Evolutionary conservation across 805 yeast species (phyloP), one percentile per base, ranked within the genome.

Genomic region (Starmerella apicola): DNA sequence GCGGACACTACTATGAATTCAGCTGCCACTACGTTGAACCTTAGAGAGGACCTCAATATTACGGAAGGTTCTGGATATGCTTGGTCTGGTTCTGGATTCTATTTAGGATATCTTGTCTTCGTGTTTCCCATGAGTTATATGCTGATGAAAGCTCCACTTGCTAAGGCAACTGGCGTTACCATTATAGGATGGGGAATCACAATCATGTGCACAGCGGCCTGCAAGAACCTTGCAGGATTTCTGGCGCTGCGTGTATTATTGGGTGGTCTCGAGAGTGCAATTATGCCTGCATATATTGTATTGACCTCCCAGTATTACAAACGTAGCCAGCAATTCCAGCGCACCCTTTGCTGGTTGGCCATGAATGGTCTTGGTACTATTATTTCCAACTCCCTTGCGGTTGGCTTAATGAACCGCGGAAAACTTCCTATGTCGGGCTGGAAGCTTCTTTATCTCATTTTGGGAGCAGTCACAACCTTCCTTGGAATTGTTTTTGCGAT

Each of bases 251-350:
- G 79, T 31, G 57, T 64, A 8, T 54, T 74, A 10, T 56, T 73
- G 3, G 79, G 80, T 7, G 52, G 64, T 19, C 62, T 70, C 27
- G 80, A 74, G 47, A 52, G 68, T 5, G 67, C 67, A 18, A 67
- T 74, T 17, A 67, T 74, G 17, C 81, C 82, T 2, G 69, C 75
- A 3, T 71, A 71, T 56, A 68, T 73, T 23, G 60, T 72, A 21
- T 52, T 76, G 34, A 75, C 78, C 3, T 56, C 72, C 18, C 76
- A 72, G 54, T 76, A 75, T 70, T 76, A 74, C 64, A 67, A 61
- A 43, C 48, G 59, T 18, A 49, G 51, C 21, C 62, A 61, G 46
- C 72, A 74, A 36, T 77, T 78, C 16, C 24, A 48, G 8, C 53
- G 73, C 36, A 53, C 62, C 1, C 56, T 65, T 19, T 45, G 64